phyloP scores from a whole-genome alignment of 352 stramenopile species.

The Pythium plurisporium region DNA sequence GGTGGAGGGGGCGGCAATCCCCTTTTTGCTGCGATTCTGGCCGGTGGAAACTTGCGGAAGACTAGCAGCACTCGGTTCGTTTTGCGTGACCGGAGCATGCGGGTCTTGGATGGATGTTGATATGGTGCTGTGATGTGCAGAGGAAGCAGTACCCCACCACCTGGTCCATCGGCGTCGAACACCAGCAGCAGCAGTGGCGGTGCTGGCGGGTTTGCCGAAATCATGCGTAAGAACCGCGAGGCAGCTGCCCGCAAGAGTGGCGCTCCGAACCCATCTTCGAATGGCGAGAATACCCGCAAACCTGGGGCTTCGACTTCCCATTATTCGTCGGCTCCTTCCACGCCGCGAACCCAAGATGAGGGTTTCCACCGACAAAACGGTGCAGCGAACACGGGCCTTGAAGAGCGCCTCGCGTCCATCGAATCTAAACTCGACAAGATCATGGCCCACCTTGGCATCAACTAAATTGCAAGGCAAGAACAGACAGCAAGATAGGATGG shows the following conservation, averaged over 20 bases:
- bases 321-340: slow-evolving; percentile 52
- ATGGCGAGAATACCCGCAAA: slow-evolving; percentile 4
- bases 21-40: slow-evolving; percentile 75
- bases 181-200: slow-evolving; percentile 12
- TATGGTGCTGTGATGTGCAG: background rate
- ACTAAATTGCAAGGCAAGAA: background rate
- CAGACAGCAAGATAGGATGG: too few relatives aligned
- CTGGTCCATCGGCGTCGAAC: slow-evolving; percentile 12
- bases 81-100: background rate
- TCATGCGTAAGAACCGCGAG: slow-evolving; percentile 88
- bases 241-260: slow-evolving; percentile 60
- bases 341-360: slow-evolving; percentile 30
- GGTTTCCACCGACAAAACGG: slow-evolving; percentile 11
- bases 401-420: slow-evolving; percentile 67
- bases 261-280: background rate
- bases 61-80: slow-evolving; percentile 39
- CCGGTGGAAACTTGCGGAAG: slow-evolving; percentile 54
- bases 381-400: slow-evolving; percentile 23
- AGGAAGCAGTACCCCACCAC: slow-evolving; percentile 21
- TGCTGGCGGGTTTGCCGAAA: slow-evolving; percentile 78
- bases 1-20: slow-evolving; percentile 39
- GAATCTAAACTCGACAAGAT: slow-evolving; percentile 89
- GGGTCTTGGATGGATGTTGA: background rate
- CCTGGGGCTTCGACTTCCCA: background rate
- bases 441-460: slow-evolving; percentile 72